Conservation (phyloP, 2,329 filamentous ascomycete species). For the Beauveria scarabaeidicola region DNA sequence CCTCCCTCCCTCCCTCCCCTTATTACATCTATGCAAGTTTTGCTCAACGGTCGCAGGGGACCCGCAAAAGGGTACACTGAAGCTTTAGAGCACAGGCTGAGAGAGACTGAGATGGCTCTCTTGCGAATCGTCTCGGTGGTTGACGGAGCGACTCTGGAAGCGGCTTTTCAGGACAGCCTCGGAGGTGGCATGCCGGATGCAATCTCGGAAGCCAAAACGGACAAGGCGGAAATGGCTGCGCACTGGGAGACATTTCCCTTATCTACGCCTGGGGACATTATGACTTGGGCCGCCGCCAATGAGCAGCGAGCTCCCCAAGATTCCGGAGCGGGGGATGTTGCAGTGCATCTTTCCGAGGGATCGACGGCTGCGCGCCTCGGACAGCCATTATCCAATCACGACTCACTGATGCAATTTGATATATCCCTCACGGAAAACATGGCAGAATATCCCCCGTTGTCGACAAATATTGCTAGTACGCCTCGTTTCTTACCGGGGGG, state of each 20-base stretch:
- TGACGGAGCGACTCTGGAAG: not conserved
- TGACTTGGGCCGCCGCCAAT: not conserved
- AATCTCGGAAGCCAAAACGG: not conserved
- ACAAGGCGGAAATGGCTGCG: slow-evolving; percentile 6
- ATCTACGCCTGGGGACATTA: not conserved
- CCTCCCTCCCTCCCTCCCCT: too few relatives aligned
- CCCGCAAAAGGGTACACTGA: slow-evolving; percentile 39
- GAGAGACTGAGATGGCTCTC: slow-evolving; percentile 31
- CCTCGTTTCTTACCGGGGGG: not conserved
- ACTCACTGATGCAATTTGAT: not conserved
- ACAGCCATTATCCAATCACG: not conserved
- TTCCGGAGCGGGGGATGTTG: not conserved
- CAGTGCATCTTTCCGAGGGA: not conserved
- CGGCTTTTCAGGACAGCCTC: slow-evolving; percentile 5
- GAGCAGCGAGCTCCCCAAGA: not conserved
- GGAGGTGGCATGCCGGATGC: not conserved
- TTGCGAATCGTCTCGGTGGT: slow-evolving; percentile 20
- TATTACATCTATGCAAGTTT: too few relatives aligned
- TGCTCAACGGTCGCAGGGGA: slow-evolving; percentile 23
- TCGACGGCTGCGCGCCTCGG: not conserved
- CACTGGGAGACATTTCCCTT: slow-evolving; percentile 7
- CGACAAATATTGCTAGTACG: not conserved
- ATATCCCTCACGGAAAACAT: not conserved
- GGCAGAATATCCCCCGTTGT: not conserved
- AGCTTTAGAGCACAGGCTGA: slow-evolving; percentile 32